Evolutionary conservation across 1,284 basidiomycete species (phyloP).

Genomic region (Taiwanofungus camphoratus): DNA sequence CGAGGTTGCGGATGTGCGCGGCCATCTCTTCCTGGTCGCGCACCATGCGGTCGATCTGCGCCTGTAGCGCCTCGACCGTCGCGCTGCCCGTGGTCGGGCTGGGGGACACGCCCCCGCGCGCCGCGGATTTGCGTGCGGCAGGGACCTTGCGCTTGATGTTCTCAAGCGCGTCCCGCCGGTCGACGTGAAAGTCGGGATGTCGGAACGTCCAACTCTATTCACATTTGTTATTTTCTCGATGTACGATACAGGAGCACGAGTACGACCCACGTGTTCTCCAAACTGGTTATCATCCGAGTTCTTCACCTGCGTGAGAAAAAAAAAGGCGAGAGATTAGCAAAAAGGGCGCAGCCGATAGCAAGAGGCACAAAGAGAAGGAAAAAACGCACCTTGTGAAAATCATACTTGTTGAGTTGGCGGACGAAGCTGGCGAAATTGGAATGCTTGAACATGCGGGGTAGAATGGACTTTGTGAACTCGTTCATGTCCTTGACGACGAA

Average conservation of each 20-base stretch:
- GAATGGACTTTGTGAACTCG: constrained; percentile 90
- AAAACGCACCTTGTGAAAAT: constrained; percentile 83
- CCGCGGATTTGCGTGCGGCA: constrained; percentile 51
- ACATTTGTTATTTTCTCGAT: neutral
- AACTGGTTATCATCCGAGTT: constrained; percentile 76
- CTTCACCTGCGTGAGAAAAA: constrained; percentile 44
- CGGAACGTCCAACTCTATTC: constrained; percentile 90
- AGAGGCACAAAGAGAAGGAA: neutral
- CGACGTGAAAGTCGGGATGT: constrained; percentile 90
- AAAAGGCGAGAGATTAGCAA: constrained; percentile 5
- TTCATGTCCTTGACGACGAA: constrained; percentile 99
- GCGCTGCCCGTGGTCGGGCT: constrained; percentile 19
- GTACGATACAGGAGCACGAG: neutral
- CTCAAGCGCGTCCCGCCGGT: constrained; percentile 81
- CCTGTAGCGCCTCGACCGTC: constrained; percentile 37
- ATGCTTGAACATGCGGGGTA: constrained; percentile 95
- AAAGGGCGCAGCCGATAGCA: constrained; percentile 7
- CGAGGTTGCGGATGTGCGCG: constrained; percentile 56
- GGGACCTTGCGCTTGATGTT: constrained; percentile 94
- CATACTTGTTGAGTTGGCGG: constrained; percentile 96
- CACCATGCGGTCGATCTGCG: constrained; percentile 44
- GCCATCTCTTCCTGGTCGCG: constrained; percentile 57
- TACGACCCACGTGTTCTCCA: constrained; percentile 65
- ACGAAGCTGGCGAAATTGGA: constrained; percentile 96
- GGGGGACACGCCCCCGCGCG: constrained; percentile 26